Conservation (phyloP, 495 filamentous ascomycete genomes). For the Hypoxylon intermedium region DNA sequence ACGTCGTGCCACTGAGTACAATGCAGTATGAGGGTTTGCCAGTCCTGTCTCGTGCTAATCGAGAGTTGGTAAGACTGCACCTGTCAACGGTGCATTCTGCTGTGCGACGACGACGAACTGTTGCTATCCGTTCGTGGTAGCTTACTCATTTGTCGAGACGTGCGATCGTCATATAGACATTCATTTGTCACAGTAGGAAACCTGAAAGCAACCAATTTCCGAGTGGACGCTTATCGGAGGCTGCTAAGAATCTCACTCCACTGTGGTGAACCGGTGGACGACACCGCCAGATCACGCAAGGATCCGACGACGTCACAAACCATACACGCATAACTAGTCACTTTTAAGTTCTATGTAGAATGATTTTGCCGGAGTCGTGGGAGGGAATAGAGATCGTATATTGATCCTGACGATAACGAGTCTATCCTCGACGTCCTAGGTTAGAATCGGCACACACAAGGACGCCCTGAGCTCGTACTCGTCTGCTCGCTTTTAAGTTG, state of each 20-base stretch:
- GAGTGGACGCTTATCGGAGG: neutral
- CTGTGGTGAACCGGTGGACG: constrained; percentile 3
- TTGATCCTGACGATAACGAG: neutral
- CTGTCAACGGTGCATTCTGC: constrained; percentile 22
- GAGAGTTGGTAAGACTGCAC: constrained; percentile 22
- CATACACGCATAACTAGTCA: neutral
- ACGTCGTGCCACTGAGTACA: neutral
- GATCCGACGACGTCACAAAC: neutral
- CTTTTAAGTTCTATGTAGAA: neutral
- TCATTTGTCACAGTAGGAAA: constrained; percentile 7
- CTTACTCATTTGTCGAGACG: constrained; percentile 2
- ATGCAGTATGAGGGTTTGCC: constrained; percentile 1
- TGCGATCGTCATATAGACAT: constrained; percentile 1
- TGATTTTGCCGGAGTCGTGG: neutral
- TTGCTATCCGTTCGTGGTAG: neutral
- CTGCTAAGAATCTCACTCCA: neutral
- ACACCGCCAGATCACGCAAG: constrained; percentile 18
- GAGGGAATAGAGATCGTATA: neutral
- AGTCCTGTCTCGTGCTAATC: constrained; percentile 16
- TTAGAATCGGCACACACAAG: constrained; percentile 2
- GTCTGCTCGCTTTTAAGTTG: constrained; percentile 3
- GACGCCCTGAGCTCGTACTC: neutral
- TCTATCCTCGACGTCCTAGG: neutral
- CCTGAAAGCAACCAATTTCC: neutral
- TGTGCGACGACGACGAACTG: constrained; percentile 9